Percentiles rank a stretch among this genome's conserved stretches.
These are phyloP conservation scores for Boletus sp. DNA, from an alignment of 1,284 basidiomycete genomes.

Conservation along the genomic window DNA sequence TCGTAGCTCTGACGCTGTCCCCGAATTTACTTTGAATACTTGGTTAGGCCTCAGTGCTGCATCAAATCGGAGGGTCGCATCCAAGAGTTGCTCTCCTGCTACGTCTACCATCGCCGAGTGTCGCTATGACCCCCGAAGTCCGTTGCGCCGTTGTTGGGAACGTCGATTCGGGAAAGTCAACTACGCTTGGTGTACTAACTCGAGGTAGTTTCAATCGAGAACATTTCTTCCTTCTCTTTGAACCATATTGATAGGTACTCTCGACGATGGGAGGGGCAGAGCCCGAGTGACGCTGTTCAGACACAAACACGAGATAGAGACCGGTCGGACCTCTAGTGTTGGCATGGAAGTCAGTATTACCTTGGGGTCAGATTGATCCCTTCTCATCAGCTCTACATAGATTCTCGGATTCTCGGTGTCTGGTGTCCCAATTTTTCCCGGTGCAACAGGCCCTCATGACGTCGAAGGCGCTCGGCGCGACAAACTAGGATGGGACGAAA, in stretches of 20 bases:
- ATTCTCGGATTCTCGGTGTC: constrained; percentile 82
- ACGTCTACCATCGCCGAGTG: constrained; percentile 68
- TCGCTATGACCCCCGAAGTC: constrained; percentile 80
- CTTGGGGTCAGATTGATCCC: background rate
- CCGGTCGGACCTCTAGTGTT: constrained; percentile 90
- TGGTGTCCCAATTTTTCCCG: constrained; percentile 76
- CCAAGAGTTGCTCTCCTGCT: constrained; percentile 60
- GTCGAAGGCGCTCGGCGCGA: constrained; percentile 70
- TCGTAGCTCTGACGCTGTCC: background rate
- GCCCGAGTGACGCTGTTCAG: constrained; percentile 92
- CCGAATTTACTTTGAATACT: constrained; percentile 1
- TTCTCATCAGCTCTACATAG: constrained; percentile 37
- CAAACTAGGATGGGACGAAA: constrained; percentile 94
- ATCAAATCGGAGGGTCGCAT: constrained; percentile 45
- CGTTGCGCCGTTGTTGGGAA: constrained; percentile 96
- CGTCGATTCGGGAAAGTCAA: constrained; percentile 92
- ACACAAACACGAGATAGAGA: constrained; percentile 98
- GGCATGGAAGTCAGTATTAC: constrained; percentile 80
- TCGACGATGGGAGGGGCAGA: constrained; percentile 94
- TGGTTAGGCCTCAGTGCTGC: constrained; percentile 54
- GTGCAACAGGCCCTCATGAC: constrained; percentile 52
- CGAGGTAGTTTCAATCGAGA: constrained; percentile 46
- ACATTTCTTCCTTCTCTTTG: constrained; percentile 21
- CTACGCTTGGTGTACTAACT: constrained; percentile 86
- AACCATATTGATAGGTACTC: constrained; percentile 53